Base-by-base conservation (phyloP, 257 asterid species). In the Gentiana dahurica region DNA sequence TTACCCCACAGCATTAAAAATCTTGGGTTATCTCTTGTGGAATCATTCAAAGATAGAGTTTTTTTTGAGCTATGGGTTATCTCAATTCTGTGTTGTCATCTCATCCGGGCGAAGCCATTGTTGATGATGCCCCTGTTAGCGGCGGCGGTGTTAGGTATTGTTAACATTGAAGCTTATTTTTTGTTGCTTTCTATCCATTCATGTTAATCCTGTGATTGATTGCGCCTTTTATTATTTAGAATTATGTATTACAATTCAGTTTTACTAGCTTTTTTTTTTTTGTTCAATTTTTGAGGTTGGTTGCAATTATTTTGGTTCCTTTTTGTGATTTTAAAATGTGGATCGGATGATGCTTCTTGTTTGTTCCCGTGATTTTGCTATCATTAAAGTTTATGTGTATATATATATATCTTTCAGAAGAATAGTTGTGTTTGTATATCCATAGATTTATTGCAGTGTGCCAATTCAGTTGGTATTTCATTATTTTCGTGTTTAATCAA, bases 111-210 rank as follows among this genome's bases (percentile, higher is more conserved):
- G 86, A 84, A 69, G 62, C 65, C 57, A 84, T 67, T 60, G 85
- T 76, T 32, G 94, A 81, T 57, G 88, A 81, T 51, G 92, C 92
- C 7, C 95, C 95, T 0, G 98, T 84, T 59, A 91, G 95, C 70
- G 98, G 98, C 53, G 94, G 98, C 33, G 98, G 98, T 55, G 85
- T 82, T 46, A 91, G 98, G 96, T 87, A 69, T 32, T 2, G 46
- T 2, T 10, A 41, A 41, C 46, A 5, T 41, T 41, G 6, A 10
- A 41, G 6, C 46, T 41, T 10, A 5, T 3, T 51, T 39, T 35
- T 44, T 3, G 51, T 9, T 11, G 33, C 44, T 38, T 41, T 13
- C 1, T 33, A 0, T 6, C 15, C 7, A 12, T 59, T 34, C 2
- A 49, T 49, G 10, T 37, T 37, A 24, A 4, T 11, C 43, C 38